Conservation (phyloP, 1,284 basidiomycete species). For the Peniophora sp. region DNA sequence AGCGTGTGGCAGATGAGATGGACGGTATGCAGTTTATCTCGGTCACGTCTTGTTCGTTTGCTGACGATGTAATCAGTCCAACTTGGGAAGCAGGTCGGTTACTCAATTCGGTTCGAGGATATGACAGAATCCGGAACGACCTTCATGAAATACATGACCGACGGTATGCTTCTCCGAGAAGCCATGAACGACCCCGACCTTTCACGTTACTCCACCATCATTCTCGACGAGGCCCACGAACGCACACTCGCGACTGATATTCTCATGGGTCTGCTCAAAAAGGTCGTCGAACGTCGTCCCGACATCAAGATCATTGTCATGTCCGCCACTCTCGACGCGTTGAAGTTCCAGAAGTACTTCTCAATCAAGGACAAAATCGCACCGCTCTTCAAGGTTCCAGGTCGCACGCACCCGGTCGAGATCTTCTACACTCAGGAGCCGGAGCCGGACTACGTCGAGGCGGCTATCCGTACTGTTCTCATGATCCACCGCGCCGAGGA, state of each 20-base stretch:
- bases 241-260: slow-evolving; percentile 97
- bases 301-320: slow-evolving; percentile 98
- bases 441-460: slow-evolving; percentile 95
- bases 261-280: slow-evolving; percentile 86
- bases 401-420: slow-evolving; percentile 94
- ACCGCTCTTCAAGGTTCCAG: slow-evolving; percentile 93
- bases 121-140: slow-evolving; percentile 90
- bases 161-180: slow-evolving; percentile 96
- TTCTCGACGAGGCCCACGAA: slow-evolving; percentile 98
- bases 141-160: slow-evolving; percentile 98
- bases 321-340: slow-evolving; percentile 95
- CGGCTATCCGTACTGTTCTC: slow-evolving; percentile 91
- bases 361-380: slow-evolving; percentile 53
- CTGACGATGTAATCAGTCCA: slow-evolving; percentile 45
- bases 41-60: background rate
- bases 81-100: slow-evolving; percentile 92
- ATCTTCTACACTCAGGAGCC: slow-evolving; percentile 95
- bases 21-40: slow-evolving; percentile 54
- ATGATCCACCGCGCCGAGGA: slow-evolving; percentile 98
- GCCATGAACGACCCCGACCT: slow-evolving; percentile 95
- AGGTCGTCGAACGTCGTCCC: slow-evolving; percentile 70
- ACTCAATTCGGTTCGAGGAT: slow-evolving; percentile 98
- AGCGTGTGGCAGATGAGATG: slow-evolving; percentile 98
- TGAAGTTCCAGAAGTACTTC: slow-evolving; percentile 98
- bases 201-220: slow-evolving; percentile 90